These are phyloP conservation scores for Salisapilia sapeloensis DNA, from an alignment of 352 stramenopile species.

Conservation along the genomic window DNA sequence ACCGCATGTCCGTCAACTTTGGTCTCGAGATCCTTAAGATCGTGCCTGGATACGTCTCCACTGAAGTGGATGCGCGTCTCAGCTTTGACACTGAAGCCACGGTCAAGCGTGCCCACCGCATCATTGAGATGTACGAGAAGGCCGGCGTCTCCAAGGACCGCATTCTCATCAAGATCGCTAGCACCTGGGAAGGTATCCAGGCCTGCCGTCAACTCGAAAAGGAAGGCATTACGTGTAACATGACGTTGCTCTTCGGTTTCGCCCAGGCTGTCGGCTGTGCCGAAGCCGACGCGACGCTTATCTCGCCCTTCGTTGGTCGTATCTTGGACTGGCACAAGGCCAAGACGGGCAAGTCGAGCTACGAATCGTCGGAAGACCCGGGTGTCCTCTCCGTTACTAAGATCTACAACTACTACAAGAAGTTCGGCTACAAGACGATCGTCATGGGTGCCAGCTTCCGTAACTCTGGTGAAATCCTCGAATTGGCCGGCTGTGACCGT, in stretches of 20 bases:
- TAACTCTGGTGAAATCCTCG: constrained; percentile 94
- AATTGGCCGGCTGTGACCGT: constrained; percentile 93
- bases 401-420: constrained; percentile 99
- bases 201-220: constrained; percentile 91
- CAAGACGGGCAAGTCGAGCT: constrained; percentile 84
- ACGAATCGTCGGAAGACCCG: constrained; percentile 90
- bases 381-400: constrained; percentile 92
- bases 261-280: constrained; percentile 91
- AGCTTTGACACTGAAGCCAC: constrained; percentile 92
- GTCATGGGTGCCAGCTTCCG: constrained; percentile 93
- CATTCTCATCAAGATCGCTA: constrained; percentile 97
- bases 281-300: constrained; percentile 92
- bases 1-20: constrained; percentile 98
- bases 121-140: constrained; percentile 97
- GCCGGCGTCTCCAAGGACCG: constrained; percentile 87
- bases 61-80: constrained; percentile 95
- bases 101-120: constrained; percentile 84
- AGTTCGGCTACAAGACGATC: constrained; percentile 90
- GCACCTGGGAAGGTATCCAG: constrained; percentile 96
- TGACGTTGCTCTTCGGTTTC: constrained; percentile 97
- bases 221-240: constrained; percentile 97
- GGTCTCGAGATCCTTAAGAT: constrained; percentile 93
- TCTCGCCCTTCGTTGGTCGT: constrained; percentile 91
- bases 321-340: constrained; percentile 97
- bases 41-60: constrained; percentile 96